A percentile compares a stretch with the other conserved stretches of the same genome.
phyloP scores from a whole-genome alignment of 352 stramenopile genomes.

The Phytophthora podocarpi region DNA sequence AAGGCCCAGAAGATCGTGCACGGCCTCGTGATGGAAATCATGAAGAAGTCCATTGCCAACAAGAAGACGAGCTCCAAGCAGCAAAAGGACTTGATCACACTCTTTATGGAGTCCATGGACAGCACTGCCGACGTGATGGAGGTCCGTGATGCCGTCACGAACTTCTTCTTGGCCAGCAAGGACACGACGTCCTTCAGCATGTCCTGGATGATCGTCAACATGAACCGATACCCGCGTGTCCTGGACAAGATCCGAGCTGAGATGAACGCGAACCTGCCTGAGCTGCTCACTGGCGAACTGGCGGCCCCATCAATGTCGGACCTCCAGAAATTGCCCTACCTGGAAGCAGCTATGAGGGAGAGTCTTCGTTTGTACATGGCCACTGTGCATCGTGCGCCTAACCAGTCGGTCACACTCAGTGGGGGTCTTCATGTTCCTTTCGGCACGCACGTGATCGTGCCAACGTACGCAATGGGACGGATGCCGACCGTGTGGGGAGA shows the following conservation, averaged over 20 bases:
- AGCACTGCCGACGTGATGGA: conserved; percentile 30
- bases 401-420: conserved; percentile 50
- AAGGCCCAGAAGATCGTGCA: conserved; percentile 33
- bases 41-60: conserved; percentile 29
- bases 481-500: conserved; percentile 54
- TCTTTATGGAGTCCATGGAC: conserved; percentile 42
- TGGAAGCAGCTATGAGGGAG: conserved; percentile 65
- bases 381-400: conserved; percentile 38
- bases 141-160: conserved; percentile 73
- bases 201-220: conserved; percentile 77
- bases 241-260: conserved; percentile 52
- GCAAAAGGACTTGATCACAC: conserved; percentile 48
- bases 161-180: conserved; percentile 73
- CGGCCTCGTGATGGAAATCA: conserved; percentile 39
- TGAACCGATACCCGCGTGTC: conserved; percentile 66
- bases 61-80: conserved; percentile 17
- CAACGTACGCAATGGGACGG: conserved; percentile 53
- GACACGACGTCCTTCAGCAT: conserved; percentile 76
- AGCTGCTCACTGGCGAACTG: conserved; percentile 18
- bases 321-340: conserved; percentile 57
- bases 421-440: conserved; percentile 61
- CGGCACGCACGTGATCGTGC: conserved; percentile 50
- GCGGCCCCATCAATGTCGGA: conserved; percentile 45
- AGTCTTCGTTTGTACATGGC: conserved; percentile 69
- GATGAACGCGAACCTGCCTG: conserved; percentile 44